Conservation (phyloP, 23 red algal genomes). For the Gracilaria vermiculophylla region DNA sequence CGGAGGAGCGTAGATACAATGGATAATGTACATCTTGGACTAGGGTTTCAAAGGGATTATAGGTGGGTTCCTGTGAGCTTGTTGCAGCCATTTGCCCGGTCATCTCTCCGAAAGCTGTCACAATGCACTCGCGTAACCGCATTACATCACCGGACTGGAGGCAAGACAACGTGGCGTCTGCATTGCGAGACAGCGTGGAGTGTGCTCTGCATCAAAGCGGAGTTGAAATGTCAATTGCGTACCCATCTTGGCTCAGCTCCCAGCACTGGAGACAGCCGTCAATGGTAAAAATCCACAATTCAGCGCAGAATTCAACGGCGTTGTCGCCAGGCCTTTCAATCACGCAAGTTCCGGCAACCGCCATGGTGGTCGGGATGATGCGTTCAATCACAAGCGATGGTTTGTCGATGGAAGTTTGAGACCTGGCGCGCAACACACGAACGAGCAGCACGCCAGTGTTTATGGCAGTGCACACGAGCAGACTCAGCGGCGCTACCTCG, state of each 20-base stretch:
- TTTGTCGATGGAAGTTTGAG: background rate
- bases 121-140: too few species aligned
- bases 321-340: background rate
- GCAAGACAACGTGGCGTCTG: too few species aligned
- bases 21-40: too few species aligned
- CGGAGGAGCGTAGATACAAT: too few species aligned
- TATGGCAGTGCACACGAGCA: background rate
- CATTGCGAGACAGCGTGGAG: too few species aligned
- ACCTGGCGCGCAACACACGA: background rate
- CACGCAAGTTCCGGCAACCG: conserved; percentile 8
- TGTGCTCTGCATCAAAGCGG: background rate
- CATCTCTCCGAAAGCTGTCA: too few species aligned
- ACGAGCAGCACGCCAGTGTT: conserved; percentile 14
- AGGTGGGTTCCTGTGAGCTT: too few species aligned
- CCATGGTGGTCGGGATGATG: background rate
- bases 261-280: conserved; percentile 21
- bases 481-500: background rate
- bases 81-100: too few species aligned
- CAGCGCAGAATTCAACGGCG: background rate
- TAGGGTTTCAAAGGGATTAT: too few species aligned
- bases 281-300: conserved; percentile 17
- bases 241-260: conserved; percentile 6
- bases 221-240: background rate
- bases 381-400: conserved; percentile 21
- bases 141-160: too few species aligned